Conservation (phyloP, 257 asterid species). For the Thymus quinquecostatus region DNA sequence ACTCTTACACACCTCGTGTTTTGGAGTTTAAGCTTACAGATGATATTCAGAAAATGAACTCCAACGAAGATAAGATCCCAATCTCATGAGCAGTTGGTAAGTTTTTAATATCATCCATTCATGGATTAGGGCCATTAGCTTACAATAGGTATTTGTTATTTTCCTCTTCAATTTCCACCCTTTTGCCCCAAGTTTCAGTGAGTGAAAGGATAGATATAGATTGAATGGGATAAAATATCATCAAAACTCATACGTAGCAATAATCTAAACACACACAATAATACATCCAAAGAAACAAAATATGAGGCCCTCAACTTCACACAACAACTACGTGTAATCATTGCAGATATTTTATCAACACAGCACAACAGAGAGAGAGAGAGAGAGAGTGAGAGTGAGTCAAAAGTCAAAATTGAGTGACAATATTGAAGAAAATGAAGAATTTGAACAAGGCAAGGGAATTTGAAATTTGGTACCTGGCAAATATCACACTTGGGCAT, state of each 20-base stretch:
- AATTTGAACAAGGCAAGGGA: too few relatives aligned
- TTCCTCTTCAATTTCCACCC: neutral
- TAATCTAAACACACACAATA: slow-evolving; percentile 5
- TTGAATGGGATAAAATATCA: slow-evolving; percentile 2
- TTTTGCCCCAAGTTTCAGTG: neutral
- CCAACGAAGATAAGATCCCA: neutral
- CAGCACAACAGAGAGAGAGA: neutral
- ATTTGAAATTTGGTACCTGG: slow-evolving; percentile 48
- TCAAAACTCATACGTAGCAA: slow-evolving; percentile 22
- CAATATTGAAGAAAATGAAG: too few relatives aligned
- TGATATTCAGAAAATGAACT: neutral
- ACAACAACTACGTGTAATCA: neutral
- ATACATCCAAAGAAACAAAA: slow-evolving; percentile 4
- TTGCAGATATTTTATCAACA: slow-evolving; percentile 28
- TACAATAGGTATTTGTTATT: neutral
- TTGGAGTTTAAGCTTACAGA: neutral
- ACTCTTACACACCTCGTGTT: neutral
- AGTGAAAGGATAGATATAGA: slow-evolving; percentile 7
- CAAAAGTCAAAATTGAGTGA: too few relatives aligned
- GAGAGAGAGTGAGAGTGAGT: neutral
- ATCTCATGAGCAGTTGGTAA: neutral
- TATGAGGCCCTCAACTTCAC: slow-evolving; percentile 11
- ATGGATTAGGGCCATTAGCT: neutral
- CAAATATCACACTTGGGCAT: slow-evolving; percentile 90
- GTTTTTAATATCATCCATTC: neutral